A percentile compares a stretch with the other conserved stretches of the same genome.
Conservation (phyloP, 176 grass and related monocot genomes). For the Oryza punctata region DNA sequence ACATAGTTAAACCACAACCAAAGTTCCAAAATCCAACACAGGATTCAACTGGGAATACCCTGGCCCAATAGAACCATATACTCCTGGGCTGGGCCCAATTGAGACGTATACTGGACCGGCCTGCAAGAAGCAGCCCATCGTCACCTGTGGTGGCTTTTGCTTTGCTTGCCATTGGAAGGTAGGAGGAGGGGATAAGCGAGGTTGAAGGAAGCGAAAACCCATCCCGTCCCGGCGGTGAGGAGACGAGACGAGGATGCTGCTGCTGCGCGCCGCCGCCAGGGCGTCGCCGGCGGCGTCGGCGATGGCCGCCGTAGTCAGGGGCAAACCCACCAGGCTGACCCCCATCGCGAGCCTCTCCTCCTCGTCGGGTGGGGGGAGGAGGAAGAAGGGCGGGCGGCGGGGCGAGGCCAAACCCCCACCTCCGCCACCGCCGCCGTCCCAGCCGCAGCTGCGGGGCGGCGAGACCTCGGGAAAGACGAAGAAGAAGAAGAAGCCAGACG, state of each 20-base stretch:
- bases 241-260: slow-evolving; percentile 6
- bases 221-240: too few species aligned
- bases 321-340: not conserved
- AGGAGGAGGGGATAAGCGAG: not conserved
- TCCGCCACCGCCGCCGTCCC: not conserved
- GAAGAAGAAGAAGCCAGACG: not conserved
- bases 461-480: slow-evolving; percentile 32
- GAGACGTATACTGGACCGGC: too few species aligned
- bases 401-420: slow-evolving; percentile 20
- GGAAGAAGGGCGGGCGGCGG: slow-evolving; percentile 45
- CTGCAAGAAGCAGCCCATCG: too few species aligned
- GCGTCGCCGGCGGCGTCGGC: not conserved
- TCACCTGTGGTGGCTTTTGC: too few species aligned
- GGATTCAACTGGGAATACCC: too few species aligned
- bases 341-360: slow-evolving; percentile 28
- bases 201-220: not conserved
- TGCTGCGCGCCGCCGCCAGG: slow-evolving; percentile 36
- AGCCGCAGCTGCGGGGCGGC: not conserved
- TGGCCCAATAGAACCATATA: too few species aligned
- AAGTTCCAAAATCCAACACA: too few species aligned
- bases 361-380: slow-evolving; percentile 37
- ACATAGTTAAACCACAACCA: too few species aligned
- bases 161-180: too few species aligned
- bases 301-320: slow-evolving; percentile 16
- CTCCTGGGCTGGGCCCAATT: not conserved